phyloP scores from a whole-genome alignment of 225 moss, liverwort and hornwort species.

The Pseudisothecium myosuroides region DNA sequence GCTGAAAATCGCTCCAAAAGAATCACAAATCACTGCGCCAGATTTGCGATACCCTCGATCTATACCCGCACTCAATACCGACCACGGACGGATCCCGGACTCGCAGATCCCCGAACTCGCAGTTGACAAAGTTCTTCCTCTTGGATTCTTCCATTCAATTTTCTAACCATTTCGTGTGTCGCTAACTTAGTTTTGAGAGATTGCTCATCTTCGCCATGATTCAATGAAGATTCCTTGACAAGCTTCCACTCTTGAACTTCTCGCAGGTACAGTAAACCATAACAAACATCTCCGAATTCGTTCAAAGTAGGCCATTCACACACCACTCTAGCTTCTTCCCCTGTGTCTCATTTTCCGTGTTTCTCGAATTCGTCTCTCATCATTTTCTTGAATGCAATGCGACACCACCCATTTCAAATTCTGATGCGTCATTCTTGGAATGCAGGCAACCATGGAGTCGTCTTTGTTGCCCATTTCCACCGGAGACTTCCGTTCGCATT shows the following conservation, averaged over 20 bases:
- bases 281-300: background rate
- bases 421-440: background rate
- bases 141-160: background rate
- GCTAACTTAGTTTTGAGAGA: background rate
- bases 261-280: background rate
- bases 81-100: background rate
- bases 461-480: background rate
- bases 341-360: background rate
- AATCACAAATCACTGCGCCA: background rate
- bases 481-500: background rate
- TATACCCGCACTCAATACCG: background rate
- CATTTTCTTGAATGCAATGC: background rate
- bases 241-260: background rate
- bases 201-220: background rate
- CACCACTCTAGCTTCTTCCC: too few relatives aligned
- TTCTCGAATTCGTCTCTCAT: background rate
- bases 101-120: background rate
- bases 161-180: background rate
- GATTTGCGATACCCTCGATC: background rate
- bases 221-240: background rate
- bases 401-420: background rate
- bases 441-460: slow-evolving; percentile 1
- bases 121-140: background rate
- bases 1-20: background rate
- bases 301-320: background rate